phyloP scores from a whole-genome alignment of 169 alveolate genomes.

The Theileria equi region DNA sequence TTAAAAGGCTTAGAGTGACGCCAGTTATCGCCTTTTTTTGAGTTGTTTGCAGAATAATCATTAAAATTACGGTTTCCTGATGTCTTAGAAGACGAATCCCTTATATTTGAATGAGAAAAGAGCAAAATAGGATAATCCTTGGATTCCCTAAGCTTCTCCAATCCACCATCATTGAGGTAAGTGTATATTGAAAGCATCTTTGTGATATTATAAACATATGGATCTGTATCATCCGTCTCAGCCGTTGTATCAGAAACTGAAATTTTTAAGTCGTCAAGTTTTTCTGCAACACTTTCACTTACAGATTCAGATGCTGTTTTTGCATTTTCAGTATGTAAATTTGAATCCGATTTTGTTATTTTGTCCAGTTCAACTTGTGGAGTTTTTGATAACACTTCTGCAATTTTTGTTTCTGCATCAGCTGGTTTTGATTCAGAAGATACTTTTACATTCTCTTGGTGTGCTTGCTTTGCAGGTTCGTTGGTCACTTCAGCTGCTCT shows the following conservation, averaged over 20 bases:
- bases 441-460: neutral
- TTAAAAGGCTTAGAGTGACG: neutral
- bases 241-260: too few relatives aligned
- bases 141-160: neutral
- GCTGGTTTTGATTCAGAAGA: neutral
- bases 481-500: constrained; percentile 1
- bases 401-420: neutral
- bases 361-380: neutral
- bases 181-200: too few relatives aligned
- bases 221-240: too few relatives aligned
- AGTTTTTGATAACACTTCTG: neutral
- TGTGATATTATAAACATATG: too few relatives aligned
- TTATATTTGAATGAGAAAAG: neutral
- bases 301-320: neutral
- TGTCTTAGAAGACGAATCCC: neutral
- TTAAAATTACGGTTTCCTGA: constrained; percentile 6
- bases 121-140: constrained; percentile 1
- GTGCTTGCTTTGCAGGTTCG: neutral
- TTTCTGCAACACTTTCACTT: too few relatives aligned
- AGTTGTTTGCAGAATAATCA: constrained; percentile 13
- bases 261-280: too few relatives aligned
- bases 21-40: constrained; percentile 40
- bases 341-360: neutral
- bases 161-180: neutral
- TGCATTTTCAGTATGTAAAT: neutral